phyloP scores from a whole-genome alignment of 2,329 filamentous ascomycete genomes.

The Fusarium staphyleae region DNA sequence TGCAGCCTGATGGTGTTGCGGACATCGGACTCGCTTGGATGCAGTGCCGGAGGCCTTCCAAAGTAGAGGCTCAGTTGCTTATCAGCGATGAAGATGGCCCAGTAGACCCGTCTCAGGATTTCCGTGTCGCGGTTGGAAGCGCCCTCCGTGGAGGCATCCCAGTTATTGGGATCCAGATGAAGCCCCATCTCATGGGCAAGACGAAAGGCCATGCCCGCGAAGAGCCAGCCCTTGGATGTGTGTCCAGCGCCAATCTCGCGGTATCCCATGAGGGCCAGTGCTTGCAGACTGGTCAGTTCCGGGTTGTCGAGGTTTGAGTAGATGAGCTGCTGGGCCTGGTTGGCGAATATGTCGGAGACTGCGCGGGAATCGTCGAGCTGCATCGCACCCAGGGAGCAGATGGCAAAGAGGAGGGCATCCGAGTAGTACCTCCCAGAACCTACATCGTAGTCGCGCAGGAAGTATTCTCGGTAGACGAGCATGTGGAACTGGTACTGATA shows the following conservation, averaged over 20 bases:
- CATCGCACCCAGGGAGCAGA: slow-evolving; percentile 58
- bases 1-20: slow-evolving; percentile 56
- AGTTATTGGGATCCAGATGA: slow-evolving; percentile 59
- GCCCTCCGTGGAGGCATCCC: slow-evolving; percentile 50
- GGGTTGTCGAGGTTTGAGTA: slow-evolving; percentile 54
- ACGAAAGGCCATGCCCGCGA: slow-evolving; percentile 60
- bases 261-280: slow-evolving; percentile 54
- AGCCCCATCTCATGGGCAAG: slow-evolving; percentile 60
- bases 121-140: slow-evolving; percentile 51
- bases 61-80: slow-evolving; percentile 61
- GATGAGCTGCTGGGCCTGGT: slow-evolving; percentile 54
- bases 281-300: slow-evolving; percentile 56
- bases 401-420: slow-evolving; percentile 56
- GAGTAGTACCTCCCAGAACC: slow-evolving; percentile 58
- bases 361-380: slow-evolving; percentile 51
- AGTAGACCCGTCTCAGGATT: slow-evolving; percentile 57
- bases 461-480: slow-evolving; percentile 59
- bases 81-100: slow-evolving; percentile 58
- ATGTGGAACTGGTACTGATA: slow-evolving; percentile 58
- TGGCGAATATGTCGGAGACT: slow-evolving; percentile 53
- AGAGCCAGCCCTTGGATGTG: slow-evolving; percentile 59
- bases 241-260: slow-evolving; percentile 56
- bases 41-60: slow-evolving; percentile 57
- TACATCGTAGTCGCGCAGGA: slow-evolving; percentile 57
- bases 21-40: slow-evolving; percentile 58